Conservation (phyloP, 2,329 filamentous ascomycete species). For the Diaporthe caulivora region DNA sequence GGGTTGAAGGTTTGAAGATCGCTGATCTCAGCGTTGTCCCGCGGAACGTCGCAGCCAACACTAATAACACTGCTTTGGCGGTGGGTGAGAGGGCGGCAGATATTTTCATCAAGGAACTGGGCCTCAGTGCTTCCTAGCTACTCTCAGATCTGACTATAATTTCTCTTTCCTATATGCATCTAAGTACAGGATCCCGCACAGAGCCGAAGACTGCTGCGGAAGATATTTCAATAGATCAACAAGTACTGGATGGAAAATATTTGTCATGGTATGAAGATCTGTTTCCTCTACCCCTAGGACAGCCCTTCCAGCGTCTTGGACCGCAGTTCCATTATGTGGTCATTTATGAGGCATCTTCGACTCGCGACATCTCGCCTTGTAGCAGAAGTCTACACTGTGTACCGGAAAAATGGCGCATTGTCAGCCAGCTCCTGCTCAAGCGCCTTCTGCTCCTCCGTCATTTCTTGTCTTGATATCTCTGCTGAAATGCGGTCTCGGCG, state of each 20-base stretch:
- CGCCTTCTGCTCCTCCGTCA: conserved; percentile 47
- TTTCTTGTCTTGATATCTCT: conserved; percentile 39
- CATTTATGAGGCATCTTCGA: background rate
- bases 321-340: background rate
- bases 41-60: conserved; percentile 57
- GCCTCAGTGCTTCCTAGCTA: background rate
- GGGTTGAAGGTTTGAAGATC: conserved; percentile 55
- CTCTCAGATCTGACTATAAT: background rate
- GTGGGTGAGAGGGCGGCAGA: conserved; percentile 58
- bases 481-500: conserved; percentile 44
- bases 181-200: background rate
- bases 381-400: conserved; percentile 39
- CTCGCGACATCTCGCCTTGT: no score
- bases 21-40: conserved; percentile 53
- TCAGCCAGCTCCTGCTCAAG: conserved; percentile 49
- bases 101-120: conserved; percentile 45
- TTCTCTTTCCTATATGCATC: background rate
- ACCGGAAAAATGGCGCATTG: conserved; percentile 49
- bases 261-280: background rate
- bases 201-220: background rate
- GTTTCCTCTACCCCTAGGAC: background rate
- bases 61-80: conserved; percentile 56
- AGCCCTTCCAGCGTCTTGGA: background rate
- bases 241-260: background rate
- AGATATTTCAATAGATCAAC: no score